These are phyloP conservation scores for Coniochaeta prunicola DNA, from an alignment of 2,329 filamentous ascomycete species.

Conservation along the genomic window DNA sequence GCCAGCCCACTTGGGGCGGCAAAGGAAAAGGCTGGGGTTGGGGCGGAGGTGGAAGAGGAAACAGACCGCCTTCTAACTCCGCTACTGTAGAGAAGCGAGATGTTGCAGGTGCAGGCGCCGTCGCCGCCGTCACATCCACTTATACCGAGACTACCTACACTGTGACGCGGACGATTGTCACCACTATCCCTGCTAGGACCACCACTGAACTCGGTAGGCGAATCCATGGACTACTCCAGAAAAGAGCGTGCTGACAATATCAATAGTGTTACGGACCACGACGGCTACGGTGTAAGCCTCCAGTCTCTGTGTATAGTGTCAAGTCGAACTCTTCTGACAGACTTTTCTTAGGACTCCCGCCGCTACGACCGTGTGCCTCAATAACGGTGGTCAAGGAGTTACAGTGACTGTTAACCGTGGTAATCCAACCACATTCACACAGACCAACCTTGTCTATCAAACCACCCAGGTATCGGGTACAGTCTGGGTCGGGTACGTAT, in stretches of 20 bases:
- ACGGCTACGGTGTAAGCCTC: conserved; percentile 15
- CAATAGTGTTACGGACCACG: conserved; percentile 12
- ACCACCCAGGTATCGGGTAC: conserved; percentile 26
- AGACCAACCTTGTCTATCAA: conserved; percentile 26
- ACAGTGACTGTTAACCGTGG: conserved; percentile 24
- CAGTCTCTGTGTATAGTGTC: background rate
- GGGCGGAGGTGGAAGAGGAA: background rate
- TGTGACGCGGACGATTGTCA: conserved; percentile 26
- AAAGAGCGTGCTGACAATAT: background rate
- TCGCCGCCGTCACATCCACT: conserved; percentile 26
- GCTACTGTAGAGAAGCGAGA: conserved; percentile 10
- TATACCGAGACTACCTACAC: conserved; percentile 27
- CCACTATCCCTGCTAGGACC: conserved; percentile 22
- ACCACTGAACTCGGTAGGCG: conserved; percentile 24
- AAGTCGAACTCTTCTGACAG: background rate
- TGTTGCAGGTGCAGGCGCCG: conserved; percentile 9
- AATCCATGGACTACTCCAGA: background rate
- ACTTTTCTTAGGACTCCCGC: conserved; percentile 19
- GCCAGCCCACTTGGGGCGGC: background rate
- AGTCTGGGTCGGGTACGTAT: conserved; percentile 26
- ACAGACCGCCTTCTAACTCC: conserved; percentile 1
- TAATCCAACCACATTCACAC: conserved; percentile 17
- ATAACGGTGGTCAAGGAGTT: conserved; percentile 14
- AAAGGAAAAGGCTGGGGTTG: conserved; percentile 1
- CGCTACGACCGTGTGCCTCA: conserved; percentile 24